Evolutionary conservation across 306 rosid genomes (phyloP).

Genomic region (Glycyrrhiza uralensis): DNA sequence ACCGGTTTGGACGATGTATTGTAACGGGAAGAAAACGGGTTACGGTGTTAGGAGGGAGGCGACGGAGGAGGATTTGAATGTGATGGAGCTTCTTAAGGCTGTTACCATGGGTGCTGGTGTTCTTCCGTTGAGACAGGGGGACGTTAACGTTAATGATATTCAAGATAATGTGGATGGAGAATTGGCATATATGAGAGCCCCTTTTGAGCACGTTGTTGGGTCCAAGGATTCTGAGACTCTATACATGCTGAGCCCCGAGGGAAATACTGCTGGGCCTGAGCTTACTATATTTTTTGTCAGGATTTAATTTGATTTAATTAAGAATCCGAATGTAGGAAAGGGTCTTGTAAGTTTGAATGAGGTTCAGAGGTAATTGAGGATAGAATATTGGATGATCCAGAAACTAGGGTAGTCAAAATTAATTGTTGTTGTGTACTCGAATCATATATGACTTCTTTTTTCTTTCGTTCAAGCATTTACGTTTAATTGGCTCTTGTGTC

Average conservation of each 20-base stretch:
- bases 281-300: constrained; percentile 77
- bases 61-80: constrained; percentile 52
- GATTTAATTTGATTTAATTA: too few relatives aligned
- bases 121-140: constrained; percentile 42
- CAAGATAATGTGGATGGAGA: constrained; percentile 57
- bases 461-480: neutral
- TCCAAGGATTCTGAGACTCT: constrained; percentile 73
- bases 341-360: neutral
- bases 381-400: neutral
- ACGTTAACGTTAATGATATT: too few relatives aligned
- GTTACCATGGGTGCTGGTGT: constrained; percentile 87
- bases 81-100: constrained; percentile 70
- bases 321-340: neutral
- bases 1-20: constrained; percentile 69
- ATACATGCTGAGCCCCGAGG: constrained; percentile 84
- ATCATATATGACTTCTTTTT: neutral
- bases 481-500: neutral
- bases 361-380: neutral
- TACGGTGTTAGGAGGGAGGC: constrained; percentile 71
- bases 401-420: neutral
- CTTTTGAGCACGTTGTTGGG: constrained; percentile 67
- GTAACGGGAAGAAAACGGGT: constrained; percentile 77
- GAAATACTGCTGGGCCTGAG: constrained; percentile 63
- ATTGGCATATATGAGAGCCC: constrained; percentile 61
- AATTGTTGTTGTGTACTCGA: neutral